A percentile compares a stretch with the other conserved stretches of the same genome.
phyloP scores from a whole-genome alignment of 495 filamentous ascomycete genomes.

The Aspergillus baeticus region DNA sequence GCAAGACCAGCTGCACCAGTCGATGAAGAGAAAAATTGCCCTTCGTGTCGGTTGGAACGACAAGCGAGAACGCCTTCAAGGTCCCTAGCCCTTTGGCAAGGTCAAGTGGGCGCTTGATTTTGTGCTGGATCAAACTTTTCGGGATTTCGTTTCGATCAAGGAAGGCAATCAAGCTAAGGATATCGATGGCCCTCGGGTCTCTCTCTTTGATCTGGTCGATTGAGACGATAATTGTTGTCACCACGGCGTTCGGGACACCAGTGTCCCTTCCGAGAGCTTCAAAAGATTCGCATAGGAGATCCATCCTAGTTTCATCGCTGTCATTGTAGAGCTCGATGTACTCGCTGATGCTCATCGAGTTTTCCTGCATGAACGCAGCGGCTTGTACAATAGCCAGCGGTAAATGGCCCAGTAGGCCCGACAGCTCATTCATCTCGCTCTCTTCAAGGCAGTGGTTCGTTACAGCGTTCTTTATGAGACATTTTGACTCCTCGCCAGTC shows the following conservation, averaged over 20 bases:
- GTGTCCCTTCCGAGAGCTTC: constrained; percentile 25
- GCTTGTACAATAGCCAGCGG: constrained; percentile 36
- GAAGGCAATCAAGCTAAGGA: constrained; percentile 45
- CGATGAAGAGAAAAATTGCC: constrained; percentile 38
- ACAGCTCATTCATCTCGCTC: constrained; percentile 13
- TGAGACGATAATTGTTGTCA: constrained; percentile 36
- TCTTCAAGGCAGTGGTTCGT: neutral
- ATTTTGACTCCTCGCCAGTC: constrained; percentile 11
- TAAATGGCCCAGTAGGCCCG: constrained; percentile 20
- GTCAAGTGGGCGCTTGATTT: constrained; percentile 21
- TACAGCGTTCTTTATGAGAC: constrained; percentile 7
- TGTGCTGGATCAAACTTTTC: constrained; percentile 26
- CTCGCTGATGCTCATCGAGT: constrained; percentile 19
- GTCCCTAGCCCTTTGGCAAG: constrained; percentile 35
- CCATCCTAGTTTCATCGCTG: constrained; percentile 15
- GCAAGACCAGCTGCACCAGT: constrained; percentile 42
- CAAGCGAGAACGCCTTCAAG: constrained; percentile 41
- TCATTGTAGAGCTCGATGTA: constrained; percentile 34
- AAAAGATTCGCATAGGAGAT: constrained; percentile 21
- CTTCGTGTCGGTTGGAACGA: constrained; percentile 20
- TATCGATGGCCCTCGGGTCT: constrained; percentile 35
- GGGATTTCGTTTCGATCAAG: constrained; percentile 44
- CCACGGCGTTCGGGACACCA: constrained; percentile 27
- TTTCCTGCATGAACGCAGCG: constrained; percentile 30
- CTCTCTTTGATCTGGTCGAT: constrained; percentile 38